A percentile compares a stretch with the other conserved stretches of the same genome.
Conservation (phyloP, 805 yeast species). For the Gaillardinia entomophila region DNA sequence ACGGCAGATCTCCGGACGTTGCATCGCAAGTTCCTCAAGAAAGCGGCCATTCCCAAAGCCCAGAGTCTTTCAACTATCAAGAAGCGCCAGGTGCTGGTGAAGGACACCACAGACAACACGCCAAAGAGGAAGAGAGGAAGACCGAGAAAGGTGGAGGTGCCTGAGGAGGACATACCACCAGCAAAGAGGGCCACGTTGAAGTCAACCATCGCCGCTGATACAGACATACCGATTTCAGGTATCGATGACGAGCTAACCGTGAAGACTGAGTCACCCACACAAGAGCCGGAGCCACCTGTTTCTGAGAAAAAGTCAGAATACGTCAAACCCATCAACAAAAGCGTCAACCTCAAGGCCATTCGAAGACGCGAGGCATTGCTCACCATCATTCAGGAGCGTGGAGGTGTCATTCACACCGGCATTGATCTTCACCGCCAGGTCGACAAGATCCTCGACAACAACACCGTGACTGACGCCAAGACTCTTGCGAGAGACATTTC, state of each 20-base stretch:
- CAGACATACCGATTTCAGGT: no score
- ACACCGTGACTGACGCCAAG: conserved; percentile 30
- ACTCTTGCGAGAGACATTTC: conserved; percentile 35
- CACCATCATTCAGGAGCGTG: conserved; percentile 24
- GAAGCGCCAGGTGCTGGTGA: not conserved
- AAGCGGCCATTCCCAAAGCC: not conserved
- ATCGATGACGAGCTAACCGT: not conserved
- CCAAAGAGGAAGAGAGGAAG: not conserved
- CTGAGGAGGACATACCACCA: no score
- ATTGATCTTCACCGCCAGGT: conserved; percentile 25
- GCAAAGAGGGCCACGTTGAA: no score
- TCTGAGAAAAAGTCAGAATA: conserved; percentile 1
- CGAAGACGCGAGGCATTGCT: conserved; percentile 24
- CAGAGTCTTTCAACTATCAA: not conserved
- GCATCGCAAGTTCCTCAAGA: not conserved
- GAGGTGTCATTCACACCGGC: conserved; percentile 33
- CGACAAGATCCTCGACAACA: conserved; percentile 21
- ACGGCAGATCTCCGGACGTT: not conserved
- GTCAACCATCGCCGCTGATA: no score
- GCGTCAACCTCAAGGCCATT: conserved; percentile 18
- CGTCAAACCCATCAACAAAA: not conserved
- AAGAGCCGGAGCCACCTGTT: no score
- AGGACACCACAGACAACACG: no score
- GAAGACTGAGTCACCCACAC: conserved; percentile 5
- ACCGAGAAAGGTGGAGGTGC: not conserved